These are phyloP conservation scores for Pyricularia pennisetigena DNA, from an alignment of 2,329 filamentous ascomycete species.

Conservation along the genomic window DNA sequence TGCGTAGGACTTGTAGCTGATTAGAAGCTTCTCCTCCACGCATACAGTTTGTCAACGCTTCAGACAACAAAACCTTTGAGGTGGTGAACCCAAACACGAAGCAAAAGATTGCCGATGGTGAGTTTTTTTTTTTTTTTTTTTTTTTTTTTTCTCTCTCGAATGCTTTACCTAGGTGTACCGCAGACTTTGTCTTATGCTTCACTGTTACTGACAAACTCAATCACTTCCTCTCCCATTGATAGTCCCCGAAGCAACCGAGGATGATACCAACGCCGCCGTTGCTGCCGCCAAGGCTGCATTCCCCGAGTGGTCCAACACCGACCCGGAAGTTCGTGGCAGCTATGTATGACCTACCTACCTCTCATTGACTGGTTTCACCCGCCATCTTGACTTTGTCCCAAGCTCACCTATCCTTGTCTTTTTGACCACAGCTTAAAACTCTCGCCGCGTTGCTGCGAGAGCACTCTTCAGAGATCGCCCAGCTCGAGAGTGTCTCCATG, in stretches of 20 bases:
- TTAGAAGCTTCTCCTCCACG: neutral
- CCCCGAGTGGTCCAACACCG: constrained; percentile 31
- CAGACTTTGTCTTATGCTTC: neutral
- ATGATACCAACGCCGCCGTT: constrained; percentile 32
- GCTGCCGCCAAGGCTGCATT: constrained; percentile 32
- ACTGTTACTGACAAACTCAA: neutral
- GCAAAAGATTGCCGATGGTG: constrained; percentile 25
- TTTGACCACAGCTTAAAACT: constrained; percentile 24
- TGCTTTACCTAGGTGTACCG: neutral
- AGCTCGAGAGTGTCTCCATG: constrained; percentile 34
- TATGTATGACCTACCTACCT: constrained; percentile 28
- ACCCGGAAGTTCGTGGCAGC: constrained; percentile 25
- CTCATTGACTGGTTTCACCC: constrained; percentile 24
- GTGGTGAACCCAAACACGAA: constrained; percentile 31
- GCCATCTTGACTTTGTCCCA: constrained; percentile 30
- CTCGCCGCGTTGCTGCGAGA: constrained; percentile 32
- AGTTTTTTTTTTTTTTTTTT: too few species aligned
- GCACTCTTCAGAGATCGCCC: constrained; percentile 30
- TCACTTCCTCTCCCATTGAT: neutral
- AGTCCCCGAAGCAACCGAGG: constrained; percentile 33
- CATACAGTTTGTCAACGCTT: constrained; percentile 30
- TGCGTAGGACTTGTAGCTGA: neutral
- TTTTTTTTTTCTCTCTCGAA: too few species aligned
- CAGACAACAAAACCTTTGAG: constrained; percentile 31
- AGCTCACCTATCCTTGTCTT: constrained; percentile 16